phyloP scores from a whole-genome alignment of 768 basidiomycete genomes.

The Phylloporus arenicola region DNA sequence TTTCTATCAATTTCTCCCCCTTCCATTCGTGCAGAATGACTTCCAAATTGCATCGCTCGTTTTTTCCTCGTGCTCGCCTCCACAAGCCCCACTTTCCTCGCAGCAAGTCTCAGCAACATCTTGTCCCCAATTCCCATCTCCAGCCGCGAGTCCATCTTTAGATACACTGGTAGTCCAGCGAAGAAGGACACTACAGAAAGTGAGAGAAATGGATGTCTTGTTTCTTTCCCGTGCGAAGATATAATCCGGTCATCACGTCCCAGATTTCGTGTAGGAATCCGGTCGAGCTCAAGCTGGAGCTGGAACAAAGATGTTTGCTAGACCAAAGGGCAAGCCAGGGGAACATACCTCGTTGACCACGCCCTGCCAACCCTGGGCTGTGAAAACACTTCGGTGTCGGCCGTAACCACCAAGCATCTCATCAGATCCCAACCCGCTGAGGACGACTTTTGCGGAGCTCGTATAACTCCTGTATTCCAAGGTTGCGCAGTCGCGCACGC shows the following conservation, averaged over 20 bases:
- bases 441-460: slow-evolving; percentile 73
- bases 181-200: slow-evolving; percentile 73
- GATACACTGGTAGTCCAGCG: slow-evolving; percentile 70
- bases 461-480: slow-evolving; percentile 45
- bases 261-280: slow-evolving; percentile 84
- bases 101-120: slow-evolving; percentile 69
- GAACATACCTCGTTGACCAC: slow-evolving; percentile 70
- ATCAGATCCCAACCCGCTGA: slow-evolving; percentile 92
- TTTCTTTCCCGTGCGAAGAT: slow-evolving; percentile 88
- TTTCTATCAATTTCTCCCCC: slow-evolving; percentile 44
- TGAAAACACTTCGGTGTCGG: slow-evolving; percentile 76
- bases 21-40: slow-evolving; percentile 80
- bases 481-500: slow-evolving; percentile 37
- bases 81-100: slow-evolving; percentile 65
- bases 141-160: slow-evolving; percentile 74
- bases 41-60: slow-evolving; percentile 96
- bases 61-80: slow-evolving; percentile 78
- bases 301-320: slow-evolving; percentile 27
- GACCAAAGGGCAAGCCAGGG: neutral
- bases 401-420: slow-evolving; percentile 94
- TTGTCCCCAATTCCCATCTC: slow-evolving; percentile 87
- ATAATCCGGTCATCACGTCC: slow-evolving; percentile 94
- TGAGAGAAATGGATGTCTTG: slow-evolving; percentile 86
- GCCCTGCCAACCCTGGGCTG: slow-evolving; percentile 61
- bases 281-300: slow-evolving; percentile 86